Evolutionary conservation across 805 yeast species (phyloP).

Genomic region (Cephaloascus fragrans): DNA sequence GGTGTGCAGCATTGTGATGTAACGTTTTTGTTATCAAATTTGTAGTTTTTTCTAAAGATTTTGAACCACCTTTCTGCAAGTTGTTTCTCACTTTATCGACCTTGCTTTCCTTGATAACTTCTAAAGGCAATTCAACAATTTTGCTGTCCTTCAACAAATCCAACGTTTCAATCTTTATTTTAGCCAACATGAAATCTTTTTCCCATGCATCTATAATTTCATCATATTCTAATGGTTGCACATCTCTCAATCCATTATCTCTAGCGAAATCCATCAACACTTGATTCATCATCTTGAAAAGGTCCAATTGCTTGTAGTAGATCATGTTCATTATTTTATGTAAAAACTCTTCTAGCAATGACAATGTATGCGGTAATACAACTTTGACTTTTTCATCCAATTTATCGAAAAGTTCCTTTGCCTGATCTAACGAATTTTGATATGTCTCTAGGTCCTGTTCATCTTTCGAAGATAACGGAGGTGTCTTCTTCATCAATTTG

Average conservation of each 20-base stretch:
- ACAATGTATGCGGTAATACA: slow-evolving; percentile 35
- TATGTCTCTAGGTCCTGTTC: slow-evolving; percentile 18
- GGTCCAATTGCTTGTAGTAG: slow-evolving; percentile 25
- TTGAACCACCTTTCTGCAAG: slow-evolving; percentile 11
- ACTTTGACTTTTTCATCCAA: slow-evolving; percentile 28
- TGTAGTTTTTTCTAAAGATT: slow-evolving; percentile 16
- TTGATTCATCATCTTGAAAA: slow-evolving; percentile 19
- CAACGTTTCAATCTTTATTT: slow-evolving; percentile 27
- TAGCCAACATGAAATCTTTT: slow-evolving; percentile 19
- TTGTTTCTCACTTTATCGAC: slow-evolving; percentile 3
- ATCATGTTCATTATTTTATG: slow-evolving; percentile 27
- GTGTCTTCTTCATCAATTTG: slow-evolving; percentile 21
- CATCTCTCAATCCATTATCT: slow-evolving; percentile 18
- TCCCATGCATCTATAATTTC: slow-evolving; percentile 30
- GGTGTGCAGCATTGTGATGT: slow-evolving; percentile 15
- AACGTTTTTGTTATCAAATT: slow-evolving; percentile 18
- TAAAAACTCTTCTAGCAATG: slow-evolving; percentile 38
- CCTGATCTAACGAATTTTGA: slow-evolving; percentile 19
- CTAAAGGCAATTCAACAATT: slow-evolving; percentile 22
- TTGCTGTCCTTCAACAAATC: slow-evolving; percentile 25
- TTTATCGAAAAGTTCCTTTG: slow-evolving; percentile 18
- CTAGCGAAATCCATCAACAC: slow-evolving; percentile 15
- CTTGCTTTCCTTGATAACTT: slow-evolving; percentile 17
- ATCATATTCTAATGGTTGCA: slow-evolving; percentile 13
- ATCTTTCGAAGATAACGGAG: slow-evolving; percentile 26